Evolutionary conservation across 2,329 filamentous ascomycete species (phyloP), one percentile per base, ranked within the genome.

Genomic region (Exophiala calicioides): DNA sequence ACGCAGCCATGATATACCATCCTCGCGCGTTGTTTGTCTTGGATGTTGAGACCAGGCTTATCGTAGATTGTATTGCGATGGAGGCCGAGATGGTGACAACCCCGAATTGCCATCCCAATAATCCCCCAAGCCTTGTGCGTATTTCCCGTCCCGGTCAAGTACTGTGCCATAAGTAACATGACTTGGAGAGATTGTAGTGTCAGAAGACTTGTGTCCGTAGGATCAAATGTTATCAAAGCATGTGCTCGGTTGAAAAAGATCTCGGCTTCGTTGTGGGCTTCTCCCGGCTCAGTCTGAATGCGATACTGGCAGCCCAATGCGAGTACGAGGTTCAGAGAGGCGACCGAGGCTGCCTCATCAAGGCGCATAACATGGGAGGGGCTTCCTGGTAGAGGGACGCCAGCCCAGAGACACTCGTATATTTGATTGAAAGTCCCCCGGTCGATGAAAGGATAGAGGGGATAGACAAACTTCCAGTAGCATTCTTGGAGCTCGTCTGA

Each of bases 71-170:
- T 66, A 0, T 65, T 62, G 3, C 73, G 58, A 38, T 76, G 72
- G 19, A 76, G 57, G 0, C 72, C 74, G 3, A 77, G 44, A 0
- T 72, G 69, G 36, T 76, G 71, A 0, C 74, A 74, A 15, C 69
- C 73, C 2, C 73, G 64, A 12, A 75, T 66, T 0, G 73, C 72
- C 3, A 70, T 62, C 0, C 73, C 73, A 0, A 73, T 69, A 2
- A 72, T 65, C 59, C 76, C 75, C 74, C 74, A 77, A 1, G 72
- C 75, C 49, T 74, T 68, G 44, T 76, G 70, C 0, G 70, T 67
- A 3, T 68, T 68, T 8, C 73, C 67, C 0, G 73, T 76, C 31
- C 74, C 72, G 31, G 76, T 73, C 0, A 77, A 57, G 46, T 75
- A 76, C 35, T 75, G 73, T 9, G 69, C 70, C 53, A 73, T 73